A percentile compares a stretch with the other conserved stretches of the same genome.
phyloP scores from a whole-genome alignment of 495 filamentous ascomycete species.

The Physcia stellaris region DNA sequence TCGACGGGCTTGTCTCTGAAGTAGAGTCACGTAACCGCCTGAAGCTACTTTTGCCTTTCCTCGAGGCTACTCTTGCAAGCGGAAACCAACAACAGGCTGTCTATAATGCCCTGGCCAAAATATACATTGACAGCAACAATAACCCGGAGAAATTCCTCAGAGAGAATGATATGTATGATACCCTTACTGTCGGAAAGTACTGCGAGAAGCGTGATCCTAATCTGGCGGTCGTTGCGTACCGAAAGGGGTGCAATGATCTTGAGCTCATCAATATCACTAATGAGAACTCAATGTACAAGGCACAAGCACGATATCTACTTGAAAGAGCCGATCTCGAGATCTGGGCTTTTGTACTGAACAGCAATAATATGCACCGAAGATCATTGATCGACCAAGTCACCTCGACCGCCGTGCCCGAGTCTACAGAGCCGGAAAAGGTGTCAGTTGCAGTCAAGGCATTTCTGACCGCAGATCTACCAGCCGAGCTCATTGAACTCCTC shows the following conservation, averaged over 20 bases:
- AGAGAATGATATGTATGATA: conserved; percentile 96
- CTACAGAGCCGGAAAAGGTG: conserved; percentile 86
- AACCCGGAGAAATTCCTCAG: conserved; percentile 97
- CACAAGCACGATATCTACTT: conserved; percentile 88
- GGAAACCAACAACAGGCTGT: conserved; percentile 97
- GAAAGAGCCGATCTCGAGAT: conserved; percentile 82
- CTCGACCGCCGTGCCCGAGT: conserved; percentile 90
- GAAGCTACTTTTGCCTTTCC: conserved; percentile 91
- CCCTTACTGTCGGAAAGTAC: conserved; percentile 88
- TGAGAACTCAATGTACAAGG: conserved; percentile 97
- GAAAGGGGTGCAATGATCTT: conserved; percentile 94
- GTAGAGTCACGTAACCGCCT: conserved; percentile 91
- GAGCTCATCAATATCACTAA: conserved; percentile 97
- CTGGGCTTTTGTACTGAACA: conserved; percentile 87
- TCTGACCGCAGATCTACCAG: conserved; percentile 76
- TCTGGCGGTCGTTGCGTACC: conserved; percentile 86
- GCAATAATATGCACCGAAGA: conserved; percentile 87
- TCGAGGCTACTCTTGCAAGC: conserved; percentile 77
- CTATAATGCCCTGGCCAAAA: conserved; percentile 97
- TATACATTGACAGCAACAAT: conserved; percentile 99
- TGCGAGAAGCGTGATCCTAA: conserved; percentile 98
- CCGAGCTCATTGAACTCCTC: conserved; percentile 89
- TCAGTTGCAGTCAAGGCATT: conserved; percentile 91
- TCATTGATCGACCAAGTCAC: conserved; percentile 95
- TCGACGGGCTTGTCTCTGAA: conserved; percentile 89